Evolutionary conservation across 352 stramenopile species (phyloP), one percentile per base, ranked within the genome.

Genomic region (Blastocystis sp.): DNA sequence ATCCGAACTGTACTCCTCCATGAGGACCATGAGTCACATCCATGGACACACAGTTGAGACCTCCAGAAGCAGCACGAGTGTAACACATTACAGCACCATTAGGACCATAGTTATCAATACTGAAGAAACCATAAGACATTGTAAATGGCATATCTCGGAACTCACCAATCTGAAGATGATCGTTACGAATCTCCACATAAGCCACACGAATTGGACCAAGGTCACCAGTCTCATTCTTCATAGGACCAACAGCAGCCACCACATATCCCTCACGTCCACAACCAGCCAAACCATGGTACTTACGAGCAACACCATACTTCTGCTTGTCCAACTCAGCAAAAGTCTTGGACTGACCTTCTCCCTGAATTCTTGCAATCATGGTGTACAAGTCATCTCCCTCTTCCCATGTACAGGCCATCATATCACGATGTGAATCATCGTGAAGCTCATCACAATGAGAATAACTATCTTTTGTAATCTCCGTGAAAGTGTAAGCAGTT

Each of bases 21-120:
- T 71, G 71, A 27, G 52, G 52, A 32, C 57, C 52, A 24, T 61
- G 21, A 19, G 7, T 71, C 4, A 83, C 43, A 39, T 83, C 71
- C 52, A 83, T 69, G 32, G 16, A 35, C 0, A 69, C 29, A 39
- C 57, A 69, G 19, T 83, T 39, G 42, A 83, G 43, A 83, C 52
- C 52, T 7, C 57, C 63, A 19, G 63, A 75, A 24, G 63, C 63
- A 32, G 37, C n/a, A 75, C 63, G 63, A 39, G 63, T 75, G 63
- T 83, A 83, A 52, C 57, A 83, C 57, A 83, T 83, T 27, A 83
- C 52, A n/a, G 57, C 57, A 9, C 57, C 57, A 21, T 69, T 65
- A 16, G 16, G 27, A 39, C 52, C 21, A 3, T 66, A 1, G 32
- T 83, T 83, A 29, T 83, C 71, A 21, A 83, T 27, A 35, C 29